phyloP scores from a whole-genome alignment of 768 basidiomycete genomes.

The Chalciporus pseudorubinellus region DNA sequence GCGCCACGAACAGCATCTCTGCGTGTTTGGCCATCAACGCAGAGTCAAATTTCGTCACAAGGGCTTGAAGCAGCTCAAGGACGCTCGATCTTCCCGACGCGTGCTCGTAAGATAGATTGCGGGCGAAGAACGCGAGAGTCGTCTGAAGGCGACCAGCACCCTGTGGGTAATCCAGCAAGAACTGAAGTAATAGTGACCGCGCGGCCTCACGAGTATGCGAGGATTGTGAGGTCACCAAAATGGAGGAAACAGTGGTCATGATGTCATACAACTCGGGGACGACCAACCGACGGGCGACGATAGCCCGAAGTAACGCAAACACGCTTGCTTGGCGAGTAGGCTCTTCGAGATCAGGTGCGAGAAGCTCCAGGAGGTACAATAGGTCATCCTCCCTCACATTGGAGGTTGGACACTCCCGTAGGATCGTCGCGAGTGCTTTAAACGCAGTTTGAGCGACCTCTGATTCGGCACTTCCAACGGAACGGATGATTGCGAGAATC shows the following conservation, averaged over 20 bases:
- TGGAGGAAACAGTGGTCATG: conserved; percentile 89
- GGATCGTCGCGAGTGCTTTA: conserved; percentile 77
- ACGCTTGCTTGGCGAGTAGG: conserved; percentile 79
- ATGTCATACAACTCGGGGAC: conserved; percentile 96
- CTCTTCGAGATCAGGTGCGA: conserved; percentile 90
- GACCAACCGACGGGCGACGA: conserved; percentile 87
- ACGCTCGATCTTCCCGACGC: conserved; percentile 93
- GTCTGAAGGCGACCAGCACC: conserved; percentile 86
- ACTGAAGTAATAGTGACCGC: conserved; percentile 84
- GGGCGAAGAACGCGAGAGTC: conserved; percentile 88
- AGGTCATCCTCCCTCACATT: conserved; percentile 89
- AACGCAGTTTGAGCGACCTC: conserved; percentile 88
- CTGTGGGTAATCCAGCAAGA: conserved; percentile 96
- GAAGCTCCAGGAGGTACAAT: conserved; percentile 78
- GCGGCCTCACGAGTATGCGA: conserved; percentile 88
- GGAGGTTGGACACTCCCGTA: conserved; percentile 84
- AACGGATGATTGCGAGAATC: conserved; percentile 77
- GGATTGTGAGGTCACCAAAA: conserved; percentile 93
- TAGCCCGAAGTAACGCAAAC: conserved; percentile 86
- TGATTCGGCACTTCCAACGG: conserved; percentile 82
- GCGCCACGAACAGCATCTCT: conserved; percentile 85
- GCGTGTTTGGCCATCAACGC: conserved; percentile 73
- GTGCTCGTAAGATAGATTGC: conserved; percentile 86
- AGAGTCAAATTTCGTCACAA: conserved; percentile 81
- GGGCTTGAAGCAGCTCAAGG: conserved; percentile 84